These are phyloP conservation scores for Aureobasidium pullulans DNA, from an alignment of 2,329 filamentous ascomycete genomes.

Conservation along the genomic window DNA sequence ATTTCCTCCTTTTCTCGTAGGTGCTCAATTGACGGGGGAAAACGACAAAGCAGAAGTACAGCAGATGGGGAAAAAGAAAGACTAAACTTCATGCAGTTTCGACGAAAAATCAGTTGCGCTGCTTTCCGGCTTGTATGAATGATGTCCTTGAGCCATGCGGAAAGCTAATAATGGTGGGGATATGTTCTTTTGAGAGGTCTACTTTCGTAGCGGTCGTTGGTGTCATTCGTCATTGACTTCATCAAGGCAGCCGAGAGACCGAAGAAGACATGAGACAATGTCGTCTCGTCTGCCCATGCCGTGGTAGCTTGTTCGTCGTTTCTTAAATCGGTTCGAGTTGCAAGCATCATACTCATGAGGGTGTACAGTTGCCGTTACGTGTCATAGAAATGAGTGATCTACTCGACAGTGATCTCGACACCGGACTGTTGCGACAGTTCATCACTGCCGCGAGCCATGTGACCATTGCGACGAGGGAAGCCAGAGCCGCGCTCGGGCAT, in stretches of 20 bases:
- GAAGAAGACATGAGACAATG: conserved; percentile 7
- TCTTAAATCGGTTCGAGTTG: conserved; percentile 13
- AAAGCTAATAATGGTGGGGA: conserved; percentile 14
- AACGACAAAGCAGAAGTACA: conserved; percentile 6
- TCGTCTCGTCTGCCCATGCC: conserved; percentile 14
- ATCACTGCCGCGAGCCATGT: conserved; percentile 55
- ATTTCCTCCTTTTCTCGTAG: conserved; percentile 3
- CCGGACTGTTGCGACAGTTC: conserved; percentile 52
- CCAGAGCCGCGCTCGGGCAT: conserved; percentile 52
- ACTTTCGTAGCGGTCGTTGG: conserved; percentile 19
- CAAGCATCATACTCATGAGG: conserved; percentile 15
- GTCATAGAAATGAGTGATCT: conserved; percentile 21
- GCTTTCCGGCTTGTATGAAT: conserved; percentile 6
- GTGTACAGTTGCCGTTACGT: conserved; percentile 13
- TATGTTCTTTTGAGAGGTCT: conserved; percentile 16
- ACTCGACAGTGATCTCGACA: conserved; percentile 58
- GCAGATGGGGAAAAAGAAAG: not conserved
- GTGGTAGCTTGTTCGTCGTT: conserved; percentile 12
- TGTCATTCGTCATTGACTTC: conserved; percentile 20
- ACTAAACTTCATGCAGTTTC: conserved; percentile 10
- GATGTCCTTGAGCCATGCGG: conserved; percentile 1
- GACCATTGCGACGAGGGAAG: conserved; percentile 54
- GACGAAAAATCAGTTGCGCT: conserved; percentile 2
- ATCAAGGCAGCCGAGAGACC: conserved; percentile 16
- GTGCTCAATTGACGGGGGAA: not conserved